Percentiles rank a stretch among this genome's conserved stretches.
phyloP scores from a whole-genome alignment of 441 rosid species.

The Macaranga tanarius region DNA sequence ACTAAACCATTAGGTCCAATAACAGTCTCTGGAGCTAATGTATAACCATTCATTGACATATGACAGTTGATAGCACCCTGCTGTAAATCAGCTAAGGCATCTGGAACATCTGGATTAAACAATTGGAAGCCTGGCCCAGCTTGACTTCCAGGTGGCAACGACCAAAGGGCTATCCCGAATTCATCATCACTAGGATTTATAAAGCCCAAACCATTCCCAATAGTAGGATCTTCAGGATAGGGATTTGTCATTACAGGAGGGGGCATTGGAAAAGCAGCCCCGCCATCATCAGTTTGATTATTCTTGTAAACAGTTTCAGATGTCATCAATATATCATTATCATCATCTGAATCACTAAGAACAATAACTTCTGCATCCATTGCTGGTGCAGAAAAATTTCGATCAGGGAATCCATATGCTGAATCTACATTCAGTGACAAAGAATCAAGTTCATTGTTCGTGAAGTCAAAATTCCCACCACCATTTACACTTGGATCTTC shows the following conservation, averaged over 20 bases:
- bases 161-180: constrained; percentile 70
- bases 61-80: constrained; percentile 55
- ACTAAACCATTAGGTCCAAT: constrained; percentile 47
- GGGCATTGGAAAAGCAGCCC: constrained; percentile 56
- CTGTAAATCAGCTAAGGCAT: constrained; percentile 60
- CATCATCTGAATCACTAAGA: constrained; percentile 96
- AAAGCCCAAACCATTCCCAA: constrained; percentile 60
- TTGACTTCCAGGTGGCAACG: constrained; percentile 62
- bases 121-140: constrained; percentile 73
- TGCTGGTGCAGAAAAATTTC: constrained; percentile 47
- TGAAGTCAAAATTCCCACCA: constrained; percentile 62
- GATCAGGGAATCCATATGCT: constrained; percentile 50
- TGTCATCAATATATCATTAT: constrained; percentile 57
- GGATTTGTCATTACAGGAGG: constrained; percentile 56
- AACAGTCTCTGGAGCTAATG: constrained; percentile 57
- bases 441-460: constrained; percentile 77
- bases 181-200: constrained; percentile 63
- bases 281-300: constrained; percentile 51
- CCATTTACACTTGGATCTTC: constrained; percentile 95
- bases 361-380: constrained; percentile 74
- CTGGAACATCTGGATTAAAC: constrained; percentile 64
- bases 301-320: constrained; percentile 49
- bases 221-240: constrained; percentile 57
- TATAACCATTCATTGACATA: constrained; percentile 60
- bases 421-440: constrained; percentile 63